A percentile compares a stretch with the other conserved stretches of the same genome.
These are phyloP conservation scores for Agarophyton chilense DNA, from an alignment of 23 red algal species.

Conservation along the genomic window DNA sequence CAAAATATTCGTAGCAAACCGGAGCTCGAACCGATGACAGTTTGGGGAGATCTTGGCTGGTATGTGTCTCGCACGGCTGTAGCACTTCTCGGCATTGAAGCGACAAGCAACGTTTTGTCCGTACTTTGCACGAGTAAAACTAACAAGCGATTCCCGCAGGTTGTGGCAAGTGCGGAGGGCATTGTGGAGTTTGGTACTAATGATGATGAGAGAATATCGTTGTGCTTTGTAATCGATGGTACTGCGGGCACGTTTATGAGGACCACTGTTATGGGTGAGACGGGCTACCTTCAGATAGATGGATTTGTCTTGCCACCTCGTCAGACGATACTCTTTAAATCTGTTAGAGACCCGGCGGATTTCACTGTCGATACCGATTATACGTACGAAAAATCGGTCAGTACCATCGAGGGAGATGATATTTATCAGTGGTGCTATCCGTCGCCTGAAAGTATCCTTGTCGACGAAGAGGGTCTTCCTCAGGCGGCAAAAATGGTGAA, in stretches of 20 bases:
- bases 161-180: neutral
- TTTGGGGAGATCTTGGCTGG: conserved; percentile 84
- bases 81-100: conserved; percentile 25
- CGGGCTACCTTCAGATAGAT: conserved; percentile 50
- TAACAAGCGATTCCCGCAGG: neutral
- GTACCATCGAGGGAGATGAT: conserved; percentile 12
- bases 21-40: conserved; percentile 68
- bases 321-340: conserved; percentile 2
- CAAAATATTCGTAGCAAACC: conserved; percentile 68
- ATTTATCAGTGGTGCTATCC: conserved; percentile 29
- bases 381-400: conserved; percentile 15
- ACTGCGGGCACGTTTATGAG: conserved; percentile 10
- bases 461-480: conserved; percentile 27
- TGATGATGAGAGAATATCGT: conserved; percentile 28
- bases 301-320: conserved; percentile 66
- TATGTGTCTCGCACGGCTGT: conserved; percentile 43
- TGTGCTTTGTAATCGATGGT: conserved; percentile 59
- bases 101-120: neutral
- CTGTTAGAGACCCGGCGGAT: neutral
- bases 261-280: conserved; percentile 40
- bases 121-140: conserved; percentile 17
- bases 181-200: conserved; percentile 38
- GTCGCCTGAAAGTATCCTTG: neutral
- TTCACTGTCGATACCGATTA: conserved; percentile 8
- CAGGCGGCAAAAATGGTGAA: conserved; percentile 64